Evolutionary conservation across 176 grass and related monocot species (phyloP).

Genomic region (Bromus sterilis): DNA sequence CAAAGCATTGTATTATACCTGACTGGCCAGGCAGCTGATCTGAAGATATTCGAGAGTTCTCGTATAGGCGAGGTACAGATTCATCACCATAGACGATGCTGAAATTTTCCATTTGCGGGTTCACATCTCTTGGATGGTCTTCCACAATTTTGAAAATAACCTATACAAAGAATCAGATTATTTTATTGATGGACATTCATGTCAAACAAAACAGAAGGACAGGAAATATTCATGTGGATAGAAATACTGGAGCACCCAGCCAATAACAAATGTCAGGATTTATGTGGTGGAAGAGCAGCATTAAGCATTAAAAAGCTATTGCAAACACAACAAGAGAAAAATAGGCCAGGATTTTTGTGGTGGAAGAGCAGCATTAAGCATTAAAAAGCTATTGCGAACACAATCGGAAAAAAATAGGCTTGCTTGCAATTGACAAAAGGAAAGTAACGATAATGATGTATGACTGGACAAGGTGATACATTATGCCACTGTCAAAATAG

Average conservation of each 20-base stretch:
- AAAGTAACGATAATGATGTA: not conserved
- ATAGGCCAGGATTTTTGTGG: not conserved
- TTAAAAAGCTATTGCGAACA: not conserved
- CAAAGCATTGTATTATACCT: slow-evolving; percentile 38
- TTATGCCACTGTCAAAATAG: not conserved
- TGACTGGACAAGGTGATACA: not conserved
- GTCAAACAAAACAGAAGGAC: not conserved
- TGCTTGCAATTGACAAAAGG: not conserved
- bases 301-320: not conserved
- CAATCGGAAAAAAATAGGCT: not conserved
- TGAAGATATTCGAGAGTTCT: slow-evolving; percentile 84
- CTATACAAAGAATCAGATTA: slow-evolving; percentile 21
- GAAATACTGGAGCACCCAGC: not conserved
- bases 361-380: not conserved
- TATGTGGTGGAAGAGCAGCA: not conserved
- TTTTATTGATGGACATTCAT: not conserved
- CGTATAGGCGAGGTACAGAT: slow-evolving; percentile 78
- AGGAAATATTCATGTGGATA: not conserved
- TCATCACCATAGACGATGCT: slow-evolving; percentile 81
- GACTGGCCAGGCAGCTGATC: slow-evolving; percentile 85
- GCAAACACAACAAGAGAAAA: not conserved
- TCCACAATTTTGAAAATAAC: slow-evolving; percentile 98
- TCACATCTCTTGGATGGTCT: slow-evolving; percentile 79
- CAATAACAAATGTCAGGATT: not conserved
- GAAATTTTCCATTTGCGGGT: slow-evolving; percentile 68